Evolutionary conservation across 495 filamentous ascomycete species (phyloP), one percentile per base, ranked within the genome.

Genomic region (Viridothelium virens): DNA sequence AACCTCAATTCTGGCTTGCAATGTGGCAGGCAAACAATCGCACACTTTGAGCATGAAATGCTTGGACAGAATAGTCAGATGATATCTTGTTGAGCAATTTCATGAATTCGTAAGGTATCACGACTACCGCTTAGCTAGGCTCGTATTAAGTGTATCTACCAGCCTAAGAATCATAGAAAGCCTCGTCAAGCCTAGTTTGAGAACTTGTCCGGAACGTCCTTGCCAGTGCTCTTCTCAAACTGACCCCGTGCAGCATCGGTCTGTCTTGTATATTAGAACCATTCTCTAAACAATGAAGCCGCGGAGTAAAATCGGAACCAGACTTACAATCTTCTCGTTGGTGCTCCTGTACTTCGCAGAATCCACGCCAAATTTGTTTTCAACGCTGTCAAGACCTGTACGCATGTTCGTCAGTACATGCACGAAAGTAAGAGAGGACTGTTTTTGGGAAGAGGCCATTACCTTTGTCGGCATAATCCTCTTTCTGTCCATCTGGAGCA

Each of bases 351-450:
- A 34, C 53, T 59, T 59, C 25, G 25, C 10, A 18, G 53, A 59
- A 14, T 59, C 53, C 6, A 59, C 11, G 53, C 53, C 53, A 5
- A 36, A 7, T 31, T 59, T 59, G 4, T 0, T 36, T 31, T 59
- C 53, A 31, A 36, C 53, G 53, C 53, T 59, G 31, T 59, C 53
- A 59, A 59, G 25, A 59, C 53, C 53, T 59, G 14, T 59, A 18
- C 16, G 48, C 7, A 53, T 18, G 1, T 5, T 25, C 25, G 18
- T 59, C 4, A 59, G 53, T 18, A 59, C 5, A 0, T 53, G 16
- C n/a, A 53, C 12, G 18, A 53, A n/a, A 16, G 48, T 18, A 16
- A 44, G 11, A 9, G 11, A n/a, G 18, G 10, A 25, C 18, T 25
- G 18, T 14, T 5, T 1, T 53, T n/a, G 5, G 5, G 18, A 18